Conservation (phyloP, 179 eudicot genomes). For the Beta lomatogona region DNA sequence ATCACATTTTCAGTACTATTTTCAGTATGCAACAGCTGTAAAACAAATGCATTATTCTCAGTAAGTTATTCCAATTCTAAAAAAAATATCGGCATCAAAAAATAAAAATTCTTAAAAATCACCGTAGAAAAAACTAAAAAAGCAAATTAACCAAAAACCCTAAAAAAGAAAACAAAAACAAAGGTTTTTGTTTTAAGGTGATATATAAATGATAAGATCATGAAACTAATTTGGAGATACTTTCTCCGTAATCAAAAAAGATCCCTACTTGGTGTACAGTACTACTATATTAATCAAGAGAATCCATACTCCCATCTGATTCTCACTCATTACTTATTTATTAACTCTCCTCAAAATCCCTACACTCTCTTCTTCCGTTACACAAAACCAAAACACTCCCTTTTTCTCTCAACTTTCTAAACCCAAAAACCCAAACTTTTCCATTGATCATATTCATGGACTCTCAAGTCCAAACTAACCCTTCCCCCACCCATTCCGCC, state of each 20-base stretch:
- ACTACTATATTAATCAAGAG: not conserved
- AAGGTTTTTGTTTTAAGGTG: not conserved
- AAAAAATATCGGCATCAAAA: too few relatives aligned
- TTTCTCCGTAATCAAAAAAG: not conserved
- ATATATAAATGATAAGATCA: not conserved
- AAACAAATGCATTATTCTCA: too few relatives aligned
- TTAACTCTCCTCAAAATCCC: too few relatives aligned
- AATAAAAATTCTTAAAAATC: too few relatives aligned
- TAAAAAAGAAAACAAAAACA: too few relatives aligned
- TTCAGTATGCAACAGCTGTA: too few relatives aligned
- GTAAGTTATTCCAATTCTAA: too few relatives aligned
- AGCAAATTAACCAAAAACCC: not conserved
- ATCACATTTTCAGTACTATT: too few relatives aligned
- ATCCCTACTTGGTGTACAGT: not conserved
- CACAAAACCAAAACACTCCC: not conserved
- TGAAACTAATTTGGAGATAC: slow-evolving; percentile 1
- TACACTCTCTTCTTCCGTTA: not conserved
- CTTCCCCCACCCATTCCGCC: slow-evolving; percentile 6
- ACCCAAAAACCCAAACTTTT: not conserved
- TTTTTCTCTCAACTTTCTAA: not conserved
- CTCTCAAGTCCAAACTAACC: not conserved
- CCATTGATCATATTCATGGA: slow-evolving; percentile 16
- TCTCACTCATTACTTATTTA: not conserved
- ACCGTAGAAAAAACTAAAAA: too few relatives aligned
- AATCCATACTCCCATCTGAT: not conserved